Base-by-base conservation (phyloP, 139 green algal genomes). In the Nannochloris sp. region DNA sequence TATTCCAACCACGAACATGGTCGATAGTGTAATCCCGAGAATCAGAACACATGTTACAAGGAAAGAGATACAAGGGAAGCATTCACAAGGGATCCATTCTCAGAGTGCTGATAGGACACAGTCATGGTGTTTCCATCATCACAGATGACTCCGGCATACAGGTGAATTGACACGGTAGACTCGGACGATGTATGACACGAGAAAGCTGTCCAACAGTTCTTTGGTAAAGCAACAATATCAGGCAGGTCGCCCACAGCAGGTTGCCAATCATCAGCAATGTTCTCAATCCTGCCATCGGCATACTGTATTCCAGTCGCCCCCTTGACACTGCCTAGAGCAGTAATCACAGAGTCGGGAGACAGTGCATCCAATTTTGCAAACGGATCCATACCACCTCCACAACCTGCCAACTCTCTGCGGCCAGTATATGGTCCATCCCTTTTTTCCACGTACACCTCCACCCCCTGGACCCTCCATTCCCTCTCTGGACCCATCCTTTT, bases 341-440 rank as follows among this genome's bases (percentile, higher is more conserved):
- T 19, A 8, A 24, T 24, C 3, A 51, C 46, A 40, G 34, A 40
- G 14, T 69, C 43, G 0, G 15, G 19, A 40, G 34, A 40, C 2
- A 54, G 6, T 7, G 48, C 21, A 44, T 53, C n/a, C 8, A 15
- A 53, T 74, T 54, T 27, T 4, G 73, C 70, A 68, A 87, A 85
- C 1, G 56, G 36, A 2, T 48, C 43, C 59, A 75, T 66, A 51
- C 75, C 79, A 43, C 79, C 79, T 21, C 79, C 79, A 46, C 81
- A 87, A 2, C 81, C 81, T 1, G 57, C 51, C 37, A 87, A 64
- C 64, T 83, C 73, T 19, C 63, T 27, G 16, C 71, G 67, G 19
- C 81, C 81, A 31, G 65, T 81, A 61, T 72, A 75, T 0, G 79
- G 73, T 3, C 59, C 68, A 18, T 87, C 79, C 61, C 65, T 79